Percentiles rank a stretch among this genome's conserved stretches.
Evolutionary conservation across 31 red algal genomes (phyloP).

Genomic region (Asparagopsis taxiformis): DNA sequence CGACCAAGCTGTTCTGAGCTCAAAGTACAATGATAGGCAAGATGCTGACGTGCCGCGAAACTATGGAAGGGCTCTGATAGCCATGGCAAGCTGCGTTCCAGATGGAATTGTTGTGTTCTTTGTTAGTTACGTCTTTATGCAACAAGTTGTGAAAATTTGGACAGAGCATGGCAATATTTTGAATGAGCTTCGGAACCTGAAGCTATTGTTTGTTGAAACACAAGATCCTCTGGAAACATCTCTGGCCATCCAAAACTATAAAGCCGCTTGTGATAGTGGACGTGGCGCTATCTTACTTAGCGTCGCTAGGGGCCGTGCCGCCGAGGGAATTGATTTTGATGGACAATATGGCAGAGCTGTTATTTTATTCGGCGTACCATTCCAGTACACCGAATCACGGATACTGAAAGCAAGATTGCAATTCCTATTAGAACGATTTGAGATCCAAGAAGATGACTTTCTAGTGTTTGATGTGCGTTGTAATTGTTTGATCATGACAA

Average conservation of each 20-base stretch:
- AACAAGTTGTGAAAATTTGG: constrained; percentile 85
- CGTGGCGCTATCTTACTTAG: constrained; percentile 91
- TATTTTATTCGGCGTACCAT: constrained; percentile 94
- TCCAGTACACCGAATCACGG: constrained; percentile 96
- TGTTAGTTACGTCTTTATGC: constrained; percentile 94
- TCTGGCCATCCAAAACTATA: constrained; percentile 87
- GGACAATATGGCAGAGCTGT: constrained; percentile 88
- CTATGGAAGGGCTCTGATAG: constrained; percentile 77
- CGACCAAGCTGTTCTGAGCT: constrained; percentile 81
- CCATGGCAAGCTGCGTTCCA: constrained; percentile 75
- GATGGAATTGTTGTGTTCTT: constrained; percentile 97
- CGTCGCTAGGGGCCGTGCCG: constrained; percentile 90
- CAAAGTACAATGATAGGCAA: constrained; percentile 82
- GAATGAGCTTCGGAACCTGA: constrained; percentile 64
- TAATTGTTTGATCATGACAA: neutral
- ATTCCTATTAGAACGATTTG: constrained; percentile 63
- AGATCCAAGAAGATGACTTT: constrained; percentile 92
- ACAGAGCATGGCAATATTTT: constrained; percentile 78
- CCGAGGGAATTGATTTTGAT: constrained; percentile 97
- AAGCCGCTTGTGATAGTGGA: constrained; percentile 80
- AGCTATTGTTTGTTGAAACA: constrained; percentile 97
- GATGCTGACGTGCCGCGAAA: constrained; percentile 76
- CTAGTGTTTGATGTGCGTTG: constrained; percentile 85
- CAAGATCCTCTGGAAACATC: constrained; percentile 87
- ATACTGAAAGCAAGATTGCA: constrained; percentile 85